Evolutionary conservation across 2,329 filamentous ascomycete genomes (phyloP).

Genomic region (Alternaria hordeiaustralica): DNA sequence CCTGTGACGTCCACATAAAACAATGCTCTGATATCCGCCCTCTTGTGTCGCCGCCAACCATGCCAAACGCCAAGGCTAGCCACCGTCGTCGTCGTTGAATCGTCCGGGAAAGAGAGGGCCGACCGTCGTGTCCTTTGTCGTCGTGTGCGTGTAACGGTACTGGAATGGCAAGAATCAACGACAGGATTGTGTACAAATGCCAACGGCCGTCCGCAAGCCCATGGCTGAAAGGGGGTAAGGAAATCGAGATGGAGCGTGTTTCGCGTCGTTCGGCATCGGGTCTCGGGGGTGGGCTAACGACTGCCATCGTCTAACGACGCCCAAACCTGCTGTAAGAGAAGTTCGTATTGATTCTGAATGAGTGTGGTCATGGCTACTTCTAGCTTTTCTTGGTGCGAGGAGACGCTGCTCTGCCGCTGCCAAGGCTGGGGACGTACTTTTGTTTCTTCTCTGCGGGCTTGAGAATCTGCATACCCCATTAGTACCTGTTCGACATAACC

Average conservation of each 20-base stretch:
- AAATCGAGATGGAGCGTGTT: constrained; percentile 42
- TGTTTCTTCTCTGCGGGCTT: constrained; percentile 99
- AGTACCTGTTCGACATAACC: constrained; percentile 13
- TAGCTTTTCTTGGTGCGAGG: constrained; percentile 71
- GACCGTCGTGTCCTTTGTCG: constrained; percentile 4
- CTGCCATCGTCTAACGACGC: constrained; percentile 72
- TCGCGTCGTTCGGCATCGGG: constrained; percentile 39
- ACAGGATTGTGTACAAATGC: constrained; percentile 38
- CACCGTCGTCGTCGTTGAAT: constrained; percentile 14
- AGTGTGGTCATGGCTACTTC: constrained; percentile 59
- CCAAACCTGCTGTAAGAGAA: constrained; percentile 87
- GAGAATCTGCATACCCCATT: constrained; percentile 71
- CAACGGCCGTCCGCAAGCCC: constrained; percentile 36
- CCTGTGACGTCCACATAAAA: constrained; percentile 1
- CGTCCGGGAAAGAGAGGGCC: constrained; percentile 14
- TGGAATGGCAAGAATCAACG: constrained; percentile 28
- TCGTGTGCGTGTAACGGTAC: constrained; percentile 22
- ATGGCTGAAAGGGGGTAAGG: constrained; percentile 42
- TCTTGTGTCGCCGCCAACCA: constrained; percentile 32
- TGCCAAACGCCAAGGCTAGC: constrained; percentile 23
- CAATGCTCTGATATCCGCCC: constrained; percentile 17
- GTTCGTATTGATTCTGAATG: constrained; percentile 49
- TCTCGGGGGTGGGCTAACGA: constrained; percentile 43
- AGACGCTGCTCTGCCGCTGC: constrained; percentile 72
- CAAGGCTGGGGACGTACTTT: constrained; percentile 91